phyloP scores from a whole-genome alignment of 2,329 filamentous ascomycete genomes.

The Curvularia sp. region DNA sequence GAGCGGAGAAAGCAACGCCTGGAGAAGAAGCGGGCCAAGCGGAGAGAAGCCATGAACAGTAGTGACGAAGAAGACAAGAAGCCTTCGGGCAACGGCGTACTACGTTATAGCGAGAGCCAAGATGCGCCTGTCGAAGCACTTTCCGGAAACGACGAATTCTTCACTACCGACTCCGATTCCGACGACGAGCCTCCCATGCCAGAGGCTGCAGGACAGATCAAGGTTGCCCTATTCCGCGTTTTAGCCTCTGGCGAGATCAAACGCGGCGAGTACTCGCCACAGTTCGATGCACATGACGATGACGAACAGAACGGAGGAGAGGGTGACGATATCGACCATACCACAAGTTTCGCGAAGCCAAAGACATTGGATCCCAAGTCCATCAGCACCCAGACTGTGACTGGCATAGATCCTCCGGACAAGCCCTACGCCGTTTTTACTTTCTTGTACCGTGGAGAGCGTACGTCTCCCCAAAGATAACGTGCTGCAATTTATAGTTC shows the following conservation, averaged over 20 bases:
- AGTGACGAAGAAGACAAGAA: constrained; percentile 57
- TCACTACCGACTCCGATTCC: constrained; percentile 70
- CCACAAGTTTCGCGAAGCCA: constrained; percentile 95
- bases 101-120: constrained; percentile 82
- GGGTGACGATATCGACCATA: constrained; percentile 90
- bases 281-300: constrained; percentile 96
- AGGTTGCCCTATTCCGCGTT: constrained; percentile 94
- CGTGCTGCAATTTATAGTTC: background rate
- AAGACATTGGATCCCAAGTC: constrained; percentile 96
- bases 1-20: constrained; percentile 69
- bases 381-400: constrained; percentile 99
- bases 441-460: constrained; percentile 95
- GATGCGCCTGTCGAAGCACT: constrained; percentile 75
- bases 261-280: constrained; percentile 95
- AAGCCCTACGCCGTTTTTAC: constrained; percentile 97
- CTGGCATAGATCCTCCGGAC: constrained; percentile 93
- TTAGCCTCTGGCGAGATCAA: constrained; percentile 96
- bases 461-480: constrained; percentile 64
- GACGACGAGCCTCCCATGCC: constrained; percentile 86
- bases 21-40: constrained; percentile 85
- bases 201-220: constrained; percentile 96
- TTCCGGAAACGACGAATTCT: constrained; percentile 71
- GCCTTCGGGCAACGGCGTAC: constrained; percentile 61
- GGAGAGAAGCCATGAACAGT: constrained; percentile 62
- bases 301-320: constrained; percentile 72